Base-by-base conservation (phyloP, 495 filamentous ascomycete genomes). In the Talaromyces adpressus region DNA sequence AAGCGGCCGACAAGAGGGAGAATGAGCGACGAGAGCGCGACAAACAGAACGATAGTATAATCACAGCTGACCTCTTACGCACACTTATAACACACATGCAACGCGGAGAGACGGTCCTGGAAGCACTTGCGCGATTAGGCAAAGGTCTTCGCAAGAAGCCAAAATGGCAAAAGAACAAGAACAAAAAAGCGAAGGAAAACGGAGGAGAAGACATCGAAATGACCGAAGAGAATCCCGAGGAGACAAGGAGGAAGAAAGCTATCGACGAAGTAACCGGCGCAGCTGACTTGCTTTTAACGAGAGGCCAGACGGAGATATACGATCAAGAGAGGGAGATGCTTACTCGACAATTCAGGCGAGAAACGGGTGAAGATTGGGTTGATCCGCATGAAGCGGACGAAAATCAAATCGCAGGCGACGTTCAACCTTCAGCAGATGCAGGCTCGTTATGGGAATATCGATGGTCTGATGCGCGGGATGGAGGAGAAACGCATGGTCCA, bases 351-450 rank as follows among this genome's bases (percentile, higher is more conserved):
- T 98, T 91, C 68, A 80, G 82, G 29, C 85, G 84, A n/a, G 93
- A 98, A 70, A 91, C 91, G 0, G 95, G 92, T 5, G 93, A 97
- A 66, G 84, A 86, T 7, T 99, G 94, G 93, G 82, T 89, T n/a
- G 90, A 95, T 63, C 82, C 82, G 18, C 70, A 69, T 5, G 64
- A 51, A 30, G 63, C 65, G 16, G 54, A 61, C 16, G 66, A 53
- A 7, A 65, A 72, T 3, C 73, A 66, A 4, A 70, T 22, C 18
- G 27, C 53, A 25, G 39, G 16, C 27, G 59, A 11, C 39, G 25
- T 3, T 7, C 47, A 34, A 27, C 4, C 20, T 3, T 16, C 60
- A 25, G 61, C 61, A 11, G 60, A 73, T 34, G 72, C 69, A 12
- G 68, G 67, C 16, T 81, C 77, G 62, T 85, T 87, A 80, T 98